These are phyloP conservation scores for Tylopilus vinaceipallidus DNA, from an alignment of 768 basidiomycete species.

Conservation along the genomic window DNA sequence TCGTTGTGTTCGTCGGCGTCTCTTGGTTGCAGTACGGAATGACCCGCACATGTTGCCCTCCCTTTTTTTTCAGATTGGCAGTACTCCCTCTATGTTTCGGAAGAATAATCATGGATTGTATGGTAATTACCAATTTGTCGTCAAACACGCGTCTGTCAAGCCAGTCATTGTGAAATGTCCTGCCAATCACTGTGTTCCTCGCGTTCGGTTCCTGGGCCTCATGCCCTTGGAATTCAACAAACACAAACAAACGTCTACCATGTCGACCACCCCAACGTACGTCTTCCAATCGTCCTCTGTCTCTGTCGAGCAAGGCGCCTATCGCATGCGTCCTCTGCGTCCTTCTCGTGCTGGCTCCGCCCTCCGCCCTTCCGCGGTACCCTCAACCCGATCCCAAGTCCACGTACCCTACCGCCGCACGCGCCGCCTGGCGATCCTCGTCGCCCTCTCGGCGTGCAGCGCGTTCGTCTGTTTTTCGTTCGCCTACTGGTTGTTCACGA, in stretches of 20 bases:
- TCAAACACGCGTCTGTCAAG: no score
- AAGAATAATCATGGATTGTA: no score
- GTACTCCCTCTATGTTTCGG: no score
- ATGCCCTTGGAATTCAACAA: constrained; percentile 15
- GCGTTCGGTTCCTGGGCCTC: no score
- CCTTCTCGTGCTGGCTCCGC: constrained; percentile 19
- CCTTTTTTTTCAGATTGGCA: no score
- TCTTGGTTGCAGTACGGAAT: no score
- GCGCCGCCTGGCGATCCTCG: constrained; percentile 40
- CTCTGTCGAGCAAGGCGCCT: constrained; percentile 61
- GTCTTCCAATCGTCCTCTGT: constrained; percentile 57
- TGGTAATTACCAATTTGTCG: no score
- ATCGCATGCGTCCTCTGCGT: constrained; percentile 56
- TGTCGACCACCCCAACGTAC: constrained; percentile 17
- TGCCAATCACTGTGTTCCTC: no score
- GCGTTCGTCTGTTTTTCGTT: constrained; percentile 53
- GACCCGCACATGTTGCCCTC: no score
- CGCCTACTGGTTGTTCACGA: constrained; percentile 64
- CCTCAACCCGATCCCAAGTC: constrained; percentile 2
- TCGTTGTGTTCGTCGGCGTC: no score
- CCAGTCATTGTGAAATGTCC: no score
- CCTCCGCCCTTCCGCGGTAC: constrained; percentile 16
- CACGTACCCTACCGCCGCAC: constrained; percentile 26
- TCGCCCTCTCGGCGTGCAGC: constrained; percentile 46
- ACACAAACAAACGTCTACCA: background rate